Percentiles rank a stretch among this genome's conserved stretches.
Conservation (phyloP, 2,329 filamentous ascomycete genomes). For the Leptographium galeiforme region DNA sequence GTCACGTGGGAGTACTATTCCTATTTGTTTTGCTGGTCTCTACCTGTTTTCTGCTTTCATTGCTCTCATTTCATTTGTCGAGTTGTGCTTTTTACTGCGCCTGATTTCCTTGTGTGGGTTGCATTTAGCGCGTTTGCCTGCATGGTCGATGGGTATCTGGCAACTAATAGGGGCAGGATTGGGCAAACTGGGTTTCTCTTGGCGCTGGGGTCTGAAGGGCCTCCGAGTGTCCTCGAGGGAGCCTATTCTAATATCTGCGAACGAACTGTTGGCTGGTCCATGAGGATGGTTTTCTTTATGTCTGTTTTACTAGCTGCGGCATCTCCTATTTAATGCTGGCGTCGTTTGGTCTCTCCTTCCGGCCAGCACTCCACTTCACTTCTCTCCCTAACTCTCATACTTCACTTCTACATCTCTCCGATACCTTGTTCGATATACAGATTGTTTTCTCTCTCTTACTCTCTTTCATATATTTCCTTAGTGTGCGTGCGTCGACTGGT, state of each 20-base stretch:
- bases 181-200: conserved; percentile 22
- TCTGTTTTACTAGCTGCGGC: conserved; percentile 33
- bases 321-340: conserved; percentile 25
- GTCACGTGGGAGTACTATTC: conserved; percentile 4
- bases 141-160: conserved; percentile 25
- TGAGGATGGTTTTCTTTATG: conserved; percentile 19
- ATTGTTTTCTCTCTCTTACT: conserved; percentile 10
- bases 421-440: conserved; percentile 34
- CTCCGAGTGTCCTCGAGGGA: conserved; percentile 12
- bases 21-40: background rate
- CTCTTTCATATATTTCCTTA: background rate
- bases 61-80: conserved; percentile 16
- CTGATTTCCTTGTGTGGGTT: conserved; percentile 1
- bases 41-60: conserved; percentile 1
- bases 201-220: conserved; percentile 21
- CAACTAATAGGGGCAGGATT: conserved; percentile 29
- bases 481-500: background rate
- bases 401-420: conserved; percentile 2
- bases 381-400: conserved; percentile 12
- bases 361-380: conserved; percentile 9
- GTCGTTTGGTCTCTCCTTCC: conserved; percentile 9
- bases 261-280: conserved; percentile 38
- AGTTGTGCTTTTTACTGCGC: conserved; percentile 7
- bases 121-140: conserved; percentile 14
- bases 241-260: conserved; percentile 29